Base-by-base conservation (phyloP, 2,329 filamentous ascomycete species). In the Aureobasidium vineae region DNA sequence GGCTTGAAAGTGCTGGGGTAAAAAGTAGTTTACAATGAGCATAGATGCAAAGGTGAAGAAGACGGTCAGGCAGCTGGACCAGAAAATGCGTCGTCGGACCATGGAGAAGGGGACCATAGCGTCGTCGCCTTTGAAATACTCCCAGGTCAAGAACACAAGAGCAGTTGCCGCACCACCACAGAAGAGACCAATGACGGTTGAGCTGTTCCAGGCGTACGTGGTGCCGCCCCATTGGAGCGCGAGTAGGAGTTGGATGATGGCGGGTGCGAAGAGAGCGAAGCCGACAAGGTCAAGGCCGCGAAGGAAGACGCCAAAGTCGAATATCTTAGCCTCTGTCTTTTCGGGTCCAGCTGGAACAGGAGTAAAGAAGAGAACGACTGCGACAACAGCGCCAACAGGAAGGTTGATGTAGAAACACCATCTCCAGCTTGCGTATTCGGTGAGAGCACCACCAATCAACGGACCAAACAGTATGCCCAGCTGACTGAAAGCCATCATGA, bases 221-320 rank as follows among this genome's bases (percentile, higher is more conserved):
- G 74, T 74, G 6, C 82, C 82, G 4, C 77, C 77, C 47, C 84
- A 78, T 68, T 85, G 79, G 77, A 70, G 75, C 73, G 72, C 83
- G 69, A 73, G 78, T 75, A 71, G 75, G 72, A 69, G 75, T 75
- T 78, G 84, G 2, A 74, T 67, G 26, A 76, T 72, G n/a, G 66
- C 67, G 7, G 67, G 69, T 16, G 73, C 80, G 53, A 84, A 73
- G 38, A 83, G 70, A n/a, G 77, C 72, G 6, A 79, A 76, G 2
- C 82, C 83, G 1, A 79, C 67, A 5, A 80, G 76, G 68, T 85
- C 83, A 75, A 84, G 63, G 21, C 75, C 33, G 82, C 78, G 1
- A 75, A 71, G n/a, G 80, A 67, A 43, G 3, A 15, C 26, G 16
- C 23, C 56, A 13, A 83, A 63, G 73, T 83, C 83, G 70, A 83